Evolutionary conservation across 208 protist species (phyloP), one percentile per base, ranked within the genome.

Genomic region (Histomonas meleagridis): DNA sequence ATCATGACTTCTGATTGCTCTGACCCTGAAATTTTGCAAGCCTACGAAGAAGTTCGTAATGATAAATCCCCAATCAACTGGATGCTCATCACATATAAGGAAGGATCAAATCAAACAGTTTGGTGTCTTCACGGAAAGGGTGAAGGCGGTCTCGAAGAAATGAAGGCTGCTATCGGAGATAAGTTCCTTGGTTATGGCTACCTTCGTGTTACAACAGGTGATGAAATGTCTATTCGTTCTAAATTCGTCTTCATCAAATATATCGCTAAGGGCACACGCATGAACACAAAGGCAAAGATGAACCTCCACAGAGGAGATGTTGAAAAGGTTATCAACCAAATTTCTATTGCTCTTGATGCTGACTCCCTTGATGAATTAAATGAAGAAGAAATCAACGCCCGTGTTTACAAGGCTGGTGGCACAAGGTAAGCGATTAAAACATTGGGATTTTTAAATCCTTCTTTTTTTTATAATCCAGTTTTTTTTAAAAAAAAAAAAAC

Each of bases 191-290:
- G 70, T 18, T 79, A 46, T 35, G 70, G 70, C 32, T 79, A 79
- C 18, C 70, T 79, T 28, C 70, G 70, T 35, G n/a, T 23, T 35
- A 79, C 18, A 21, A 49, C 70, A 32, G 70, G 70, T 79, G 70
- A 79, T 49, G 70, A 79, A 0, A 23, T 79, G 3, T 51, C 38
- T 49, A 35, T 51, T 51, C 70, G 70, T 35, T 49, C 70, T 49
- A 79, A 79, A 35, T 79, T 79, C 70, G 70, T 79, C 40, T 79
- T 79, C 70, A 79, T 79, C 40, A 79, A 23, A 79, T 79, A n/a
- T 35, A n/a, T 23, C 18, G 32, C n/a, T 79, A 35, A 51, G 40
- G 40, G 40, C n/a, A 18, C 49, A 14, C 32, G 40, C 38, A 23
- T 79, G 3, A 79, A n/a, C 32, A 23, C n/a, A 23, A 35, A 35